Evolutionary conservation across 306 rosid genomes (phyloP).

Genomic region (Citrullus colocynthis): DNA sequence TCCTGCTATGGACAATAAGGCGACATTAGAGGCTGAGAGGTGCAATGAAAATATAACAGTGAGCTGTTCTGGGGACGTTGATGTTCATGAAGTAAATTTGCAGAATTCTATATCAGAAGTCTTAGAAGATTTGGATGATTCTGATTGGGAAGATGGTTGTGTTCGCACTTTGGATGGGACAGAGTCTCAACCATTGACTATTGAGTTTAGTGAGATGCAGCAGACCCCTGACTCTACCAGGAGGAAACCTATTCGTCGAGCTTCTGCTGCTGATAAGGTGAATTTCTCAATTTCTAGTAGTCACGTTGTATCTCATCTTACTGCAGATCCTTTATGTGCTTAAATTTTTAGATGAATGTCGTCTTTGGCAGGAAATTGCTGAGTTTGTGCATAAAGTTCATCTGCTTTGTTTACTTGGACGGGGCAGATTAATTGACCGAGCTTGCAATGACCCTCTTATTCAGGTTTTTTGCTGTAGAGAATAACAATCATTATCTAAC

Average conservation of each 20-base stretch:
- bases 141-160: constrained; percentile 87
- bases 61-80: constrained; percentile 20
- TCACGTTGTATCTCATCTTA: background rate
- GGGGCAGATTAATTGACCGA: constrained; percentile 72
- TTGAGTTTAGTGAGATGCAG: constrained; percentile 40
- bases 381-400: constrained; percentile 85
- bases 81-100: constrained; percentile 22
- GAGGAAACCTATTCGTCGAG: constrained; percentile 42
- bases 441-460: constrained; percentile 80
- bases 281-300: constrained; percentile 6
- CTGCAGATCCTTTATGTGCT: constrained; percentile 14
- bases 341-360: background rate
- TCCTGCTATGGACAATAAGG: constrained; percentile 19
- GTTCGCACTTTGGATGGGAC: constrained; percentile 16
- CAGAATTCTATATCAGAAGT: constrained; percentile 17
- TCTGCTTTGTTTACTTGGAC: constrained; percentile 85
- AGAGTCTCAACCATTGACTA: constrained; percentile 35
- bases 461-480: constrained; percentile 5
- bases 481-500: background rate
- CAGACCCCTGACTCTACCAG: constrained; percentile 34
- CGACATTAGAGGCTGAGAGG: constrained; percentile 23
- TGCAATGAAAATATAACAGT: constrained; percentile 23
- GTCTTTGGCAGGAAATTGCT: constrained; percentile 45
- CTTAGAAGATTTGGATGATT: constrained; percentile 49
- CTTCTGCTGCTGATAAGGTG: constrained; percentile 82